Base-by-base conservation (phyloP, 192 early-diverging fungal genomes). In the Backusella circina region DNA sequence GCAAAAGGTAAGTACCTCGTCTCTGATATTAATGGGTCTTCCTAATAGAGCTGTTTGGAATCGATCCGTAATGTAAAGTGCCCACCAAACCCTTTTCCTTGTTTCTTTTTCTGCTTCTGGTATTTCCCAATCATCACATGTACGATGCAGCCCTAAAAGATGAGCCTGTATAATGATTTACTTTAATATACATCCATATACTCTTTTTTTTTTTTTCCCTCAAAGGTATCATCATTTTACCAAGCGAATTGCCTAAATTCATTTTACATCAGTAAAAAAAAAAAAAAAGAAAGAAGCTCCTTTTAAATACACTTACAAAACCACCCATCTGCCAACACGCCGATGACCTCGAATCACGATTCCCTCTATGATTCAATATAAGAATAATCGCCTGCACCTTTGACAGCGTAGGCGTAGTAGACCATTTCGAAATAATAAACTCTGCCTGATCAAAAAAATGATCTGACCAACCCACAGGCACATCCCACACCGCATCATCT, bases 351-450 rank as follows among this genome's bases (percentile, higher is more conserved):
- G 72, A 74, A 33, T 79, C 77, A 15, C 74, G 54, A 26, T 74
- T 66, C 10, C 72, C 67, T 36, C 77, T 67, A 30, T 74, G 77
- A 23, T 79, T 79, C 16, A 74, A 67, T 30, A 74, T 74, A 31
- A 79, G 67, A 41, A 79, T 39, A 68, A 79, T 70, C 8, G 77
- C 72, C 37, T 79, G 77, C 32, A 79, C 77, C 21, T 74, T 79
- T 12, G 77, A 78, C 32, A 78, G 39, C 1, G 77, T 73, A 35
- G 72, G 72, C 8, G 67, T 10, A 8, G 51, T 70, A 21, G 73
- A 79, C 35, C 66, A 61, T 26, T 57, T 66, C 0, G 73, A 69
- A 12, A 79, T 54, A 16, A 79, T 69, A 4, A 54, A 54, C 4
- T 74, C 72, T 9, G 73, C n/a, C 39, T 75, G 72, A 26, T 79